Conservation (phyloP, 176 grass and related monocot genomes). For the Olyra latifolia region DNA sequence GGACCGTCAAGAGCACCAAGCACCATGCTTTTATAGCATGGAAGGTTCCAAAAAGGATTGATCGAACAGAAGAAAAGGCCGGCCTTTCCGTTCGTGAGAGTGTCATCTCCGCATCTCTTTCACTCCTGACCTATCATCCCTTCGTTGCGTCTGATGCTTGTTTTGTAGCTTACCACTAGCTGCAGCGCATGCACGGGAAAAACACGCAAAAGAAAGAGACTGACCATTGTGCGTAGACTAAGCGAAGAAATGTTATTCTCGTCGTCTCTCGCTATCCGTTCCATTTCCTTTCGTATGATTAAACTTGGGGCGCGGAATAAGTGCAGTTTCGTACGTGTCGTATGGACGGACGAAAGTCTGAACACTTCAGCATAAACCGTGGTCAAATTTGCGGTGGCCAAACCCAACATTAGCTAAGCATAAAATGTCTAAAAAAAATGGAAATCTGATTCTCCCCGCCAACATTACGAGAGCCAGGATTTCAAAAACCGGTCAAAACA, state of each 20-base stretch:
- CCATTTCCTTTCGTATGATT: neutral
- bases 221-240: neutral
- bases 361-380: neutral
- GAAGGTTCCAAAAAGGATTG: neutral
- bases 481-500: too few relatives aligned
- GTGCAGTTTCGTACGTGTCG: neutral
- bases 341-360: neutral
- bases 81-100: neutral
- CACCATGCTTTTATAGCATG: neutral
- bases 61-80: neutral
- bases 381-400: neutral
- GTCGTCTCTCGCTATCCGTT: neutral
- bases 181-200: neutral
- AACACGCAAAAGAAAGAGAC: neutral
- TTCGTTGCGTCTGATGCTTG: neutral
- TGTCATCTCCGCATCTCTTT: neutral
- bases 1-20: too few relatives aligned
- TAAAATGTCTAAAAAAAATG: too few relatives aligned
- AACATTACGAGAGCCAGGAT: too few relatives aligned
- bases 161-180: constrained; percentile 5
- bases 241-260: neutral
- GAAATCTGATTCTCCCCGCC: too few relatives aligned
- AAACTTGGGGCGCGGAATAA: neutral
- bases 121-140: neutral
- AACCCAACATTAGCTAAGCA: neutral